Evolutionary conservation across 163 green algal species (phyloP), one percentile per base, ranked within the genome.

Genomic region (Scenedesmus sp.): DNA sequence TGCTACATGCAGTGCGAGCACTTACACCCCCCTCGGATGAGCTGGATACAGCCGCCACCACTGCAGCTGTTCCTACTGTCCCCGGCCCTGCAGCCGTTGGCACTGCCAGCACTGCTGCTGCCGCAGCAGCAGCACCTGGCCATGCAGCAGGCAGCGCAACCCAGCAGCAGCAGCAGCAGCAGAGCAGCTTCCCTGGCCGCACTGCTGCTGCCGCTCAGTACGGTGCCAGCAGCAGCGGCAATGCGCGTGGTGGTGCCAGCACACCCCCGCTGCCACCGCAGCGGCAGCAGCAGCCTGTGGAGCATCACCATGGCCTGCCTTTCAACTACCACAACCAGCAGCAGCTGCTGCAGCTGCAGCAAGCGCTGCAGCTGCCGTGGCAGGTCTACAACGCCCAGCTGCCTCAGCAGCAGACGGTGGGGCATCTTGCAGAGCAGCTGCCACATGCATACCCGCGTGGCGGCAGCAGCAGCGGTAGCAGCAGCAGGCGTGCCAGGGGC

Each of bases 261-360:
- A 79, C 70, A 12, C 70, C 70, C 23, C 70, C 70, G 20, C 18
- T 79, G 70, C 70, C 70, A 1, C 70, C 70, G 23, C 70, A 79
- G 70, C 70, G 52, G 70, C 70, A 6, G 23, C 70, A 1, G 70
- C 70, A 79, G 23, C 70, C 70, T 76, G 66, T 7, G 12, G 66
- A 76, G 66, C 66, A 76, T 3, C 66, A 76, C 16, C 66, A 76
- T 15, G 70, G 70, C 4, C 0, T 79, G 23, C 70, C 70, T 1
- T 79, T 79, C 70, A 79, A 52, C 70, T 79, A 79, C 70, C 70
- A 79, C 70, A 79, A 79, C 23, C 70, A 79, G 23, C 70, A 79
- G 70, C 70, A 79, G 70, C 26, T 26, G 26, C 26, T 26, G 26
- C 67, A 52, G 67, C 70, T 79, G 4, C 70, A n/a, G 70, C 70